These are phyloP conservation scores for Fusarium decemcellulare DNA, from an alignment of 2,329 filamentous ascomycete species.

Conservation along the genomic window DNA sequence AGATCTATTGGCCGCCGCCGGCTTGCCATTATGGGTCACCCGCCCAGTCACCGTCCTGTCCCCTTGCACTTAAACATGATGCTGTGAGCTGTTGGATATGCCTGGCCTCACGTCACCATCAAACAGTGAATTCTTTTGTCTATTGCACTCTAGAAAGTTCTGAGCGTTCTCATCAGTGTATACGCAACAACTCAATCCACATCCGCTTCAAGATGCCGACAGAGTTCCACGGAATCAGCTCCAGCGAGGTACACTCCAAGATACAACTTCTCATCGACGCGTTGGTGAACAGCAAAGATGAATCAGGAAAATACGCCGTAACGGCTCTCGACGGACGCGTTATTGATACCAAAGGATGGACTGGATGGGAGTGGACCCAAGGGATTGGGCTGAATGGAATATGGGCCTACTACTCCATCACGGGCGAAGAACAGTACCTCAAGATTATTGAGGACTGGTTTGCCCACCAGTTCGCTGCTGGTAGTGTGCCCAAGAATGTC, in stretches of 20 bases:
- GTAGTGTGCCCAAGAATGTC: constrained; percentile 85
- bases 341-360: constrained; percentile 88
- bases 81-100: background rate
- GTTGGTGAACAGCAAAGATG: constrained; percentile 82
- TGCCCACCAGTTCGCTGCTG: constrained; percentile 73
- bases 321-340: constrained; percentile 78
- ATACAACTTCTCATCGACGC: constrained; percentile 79
- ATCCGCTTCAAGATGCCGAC: background rate
- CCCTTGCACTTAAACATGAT: background rate
- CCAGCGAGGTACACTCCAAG: constrained; percentile 40
- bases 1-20: background rate
- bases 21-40: background rate
- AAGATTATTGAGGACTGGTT: constrained; percentile 82
- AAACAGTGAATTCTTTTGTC: too few species aligned
- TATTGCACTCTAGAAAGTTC: background rate
- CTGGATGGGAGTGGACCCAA: constrained; percentile 87
- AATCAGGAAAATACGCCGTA: constrained; percentile 79
- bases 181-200: background rate
- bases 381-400: constrained; percentile 84
- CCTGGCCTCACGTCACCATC: background rate
- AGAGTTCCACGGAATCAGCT: background rate
- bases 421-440: constrained; percentile 71
- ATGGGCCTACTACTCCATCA: constrained; percentile 84
- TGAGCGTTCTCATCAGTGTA: background rate
- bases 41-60: background rate